Evolutionary conservation across 495 filamentous ascomycete genomes (phyloP).

Genomic region (Pseudotulostoma volvatum): DNA sequence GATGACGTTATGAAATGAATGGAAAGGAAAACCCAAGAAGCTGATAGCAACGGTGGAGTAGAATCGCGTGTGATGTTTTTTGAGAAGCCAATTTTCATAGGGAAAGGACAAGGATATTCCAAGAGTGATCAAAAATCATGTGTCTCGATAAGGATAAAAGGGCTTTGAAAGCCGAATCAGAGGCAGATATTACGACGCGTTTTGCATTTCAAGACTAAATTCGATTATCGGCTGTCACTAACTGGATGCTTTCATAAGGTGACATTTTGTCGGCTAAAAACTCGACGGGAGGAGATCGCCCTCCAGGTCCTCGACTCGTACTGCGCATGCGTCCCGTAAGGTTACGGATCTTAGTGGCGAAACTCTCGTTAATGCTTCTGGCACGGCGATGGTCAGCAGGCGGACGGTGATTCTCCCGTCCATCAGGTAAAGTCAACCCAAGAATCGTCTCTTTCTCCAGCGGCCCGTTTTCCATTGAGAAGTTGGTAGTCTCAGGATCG

Average conservation of each 20-base stretch:
- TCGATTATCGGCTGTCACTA: slow-evolving; percentile 9
- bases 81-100: too few relatives aligned
- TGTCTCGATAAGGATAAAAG: too few relatives aligned
- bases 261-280: slow-evolving; percentile 2
- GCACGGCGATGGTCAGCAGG: slow-evolving; percentile 47
- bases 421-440: slow-evolving; percentile 24
- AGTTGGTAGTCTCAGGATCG: slow-evolving; percentile 47
- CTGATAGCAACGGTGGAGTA: too few relatives aligned
- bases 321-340: slow-evolving; percentile 49
- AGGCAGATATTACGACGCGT: too few relatives aligned
- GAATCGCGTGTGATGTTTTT: too few relatives aligned
- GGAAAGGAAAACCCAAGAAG: too few relatives aligned
- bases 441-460: slow-evolving; percentile 21
- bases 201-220: slow-evolving; percentile 8
- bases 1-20: too few relatives aligned
- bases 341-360: slow-evolving; percentile 45
- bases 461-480: slow-evolving; percentile 47
- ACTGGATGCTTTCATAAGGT: slow-evolving; percentile 21
- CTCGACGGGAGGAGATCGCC: slow-evolving; percentile 3
- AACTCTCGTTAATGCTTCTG: slow-evolving; percentile 49
- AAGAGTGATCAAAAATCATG: too few relatives aligned
- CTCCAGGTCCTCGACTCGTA: slow-evolving; percentile 35
- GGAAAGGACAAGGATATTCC: too few relatives aligned
- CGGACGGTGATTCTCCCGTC: slow-evolving; percentile 18
- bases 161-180: too few relatives aligned